Evolutionary conservation across 1,284 basidiomycete genomes (phyloP).

Genomic region (Butyriboletus appendiculatus): DNA sequence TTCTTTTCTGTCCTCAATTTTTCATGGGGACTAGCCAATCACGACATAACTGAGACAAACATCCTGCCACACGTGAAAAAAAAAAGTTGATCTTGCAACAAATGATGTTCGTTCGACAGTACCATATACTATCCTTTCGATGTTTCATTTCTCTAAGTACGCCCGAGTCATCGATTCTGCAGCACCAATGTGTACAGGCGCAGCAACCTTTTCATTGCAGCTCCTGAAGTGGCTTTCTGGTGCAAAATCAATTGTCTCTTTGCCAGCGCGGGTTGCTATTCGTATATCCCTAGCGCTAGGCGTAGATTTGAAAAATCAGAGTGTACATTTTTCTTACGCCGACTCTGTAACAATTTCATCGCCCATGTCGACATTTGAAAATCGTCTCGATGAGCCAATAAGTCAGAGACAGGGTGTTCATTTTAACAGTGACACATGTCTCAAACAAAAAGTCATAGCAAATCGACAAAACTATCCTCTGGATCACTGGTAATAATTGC

Average conservation of each 20-base stretch:
- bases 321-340: constrained; percentile 14
- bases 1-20: background rate
- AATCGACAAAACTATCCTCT: background rate
- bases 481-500: background rate
- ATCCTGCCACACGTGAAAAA: background rate
- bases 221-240: constrained; percentile 39
- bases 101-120: background rate
- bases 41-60: constrained; percentile 18
- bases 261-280: constrained; percentile 4
- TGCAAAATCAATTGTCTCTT: constrained; percentile 25
- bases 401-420: too few species aligned
- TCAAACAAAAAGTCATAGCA: background rate
- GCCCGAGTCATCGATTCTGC: background rate
- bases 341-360: background rate
- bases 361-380: background rate
- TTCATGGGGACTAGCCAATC: background rate
- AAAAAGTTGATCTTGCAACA: background rate
- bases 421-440: too few species aligned
- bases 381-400: too few species aligned
- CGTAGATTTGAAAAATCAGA: constrained; percentile 1
- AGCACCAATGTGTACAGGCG: constrained; percentile 37
- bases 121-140: background rate
- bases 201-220: constrained; percentile 32
- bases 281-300: constrained; percentile 7
- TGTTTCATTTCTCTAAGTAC: background rate